Conservation (phyloP, 768 basidiomycete genomes). For the Leccinum broughii region DNA sequence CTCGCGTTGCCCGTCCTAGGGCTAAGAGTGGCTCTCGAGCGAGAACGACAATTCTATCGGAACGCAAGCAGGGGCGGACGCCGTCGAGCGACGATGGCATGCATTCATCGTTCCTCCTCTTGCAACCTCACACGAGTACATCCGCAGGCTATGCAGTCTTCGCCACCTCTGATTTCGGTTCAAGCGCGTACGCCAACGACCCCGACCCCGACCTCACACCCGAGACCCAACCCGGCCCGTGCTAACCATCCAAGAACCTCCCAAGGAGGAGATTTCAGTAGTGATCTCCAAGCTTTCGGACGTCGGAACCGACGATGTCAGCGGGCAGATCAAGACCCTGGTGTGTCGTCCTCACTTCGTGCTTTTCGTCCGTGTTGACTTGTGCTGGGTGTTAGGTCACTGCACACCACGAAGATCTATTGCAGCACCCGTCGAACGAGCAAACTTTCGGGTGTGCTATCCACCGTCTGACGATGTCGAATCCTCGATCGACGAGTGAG, state of each 20-base stretch:
- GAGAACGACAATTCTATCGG: slow-evolving; percentile 1
- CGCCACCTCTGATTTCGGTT: slow-evolving; percentile 71
- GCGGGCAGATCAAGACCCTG: slow-evolving; percentile 83
- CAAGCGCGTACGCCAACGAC: slow-evolving; percentile 90
- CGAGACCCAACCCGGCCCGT: slow-evolving; percentile 13
- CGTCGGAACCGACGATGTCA: slow-evolving; percentile 87
- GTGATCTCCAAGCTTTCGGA: slow-evolving; percentile 81
- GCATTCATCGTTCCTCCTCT: slow-evolving; percentile 10
- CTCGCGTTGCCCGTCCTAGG: slow-evolving; percentile 21
- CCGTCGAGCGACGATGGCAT: slow-evolving; percentile 15
- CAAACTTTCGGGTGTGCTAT: slow-evolving; percentile 68
- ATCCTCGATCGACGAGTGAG: slow-evolving; percentile 73
- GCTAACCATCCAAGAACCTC: slow-evolving; percentile 46
- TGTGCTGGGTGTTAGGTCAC: slow-evolving; percentile 55
- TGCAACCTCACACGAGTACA: not conserved
- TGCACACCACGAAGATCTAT: slow-evolving; percentile 75
- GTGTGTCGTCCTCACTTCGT: slow-evolving; percentile 29
- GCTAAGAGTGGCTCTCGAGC: slow-evolving; percentile 26
- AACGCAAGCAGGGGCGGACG: not conserved
- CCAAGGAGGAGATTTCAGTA: slow-evolving; percentile 85
- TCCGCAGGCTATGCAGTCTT: slow-evolving; percentile 77
- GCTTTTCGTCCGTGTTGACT: not conserved
- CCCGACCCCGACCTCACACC: slow-evolving; percentile 41
- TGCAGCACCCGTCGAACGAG: slow-evolving; percentile 55
- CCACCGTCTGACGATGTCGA: slow-evolving; percentile 73